Percentiles rank a stretch among this genome's conserved stretches.
These are phyloP conservation scores for Euphorbia lathyris DNA, from an alignment of 345 rosid genomes.

Conservation along the genomic window DNA sequence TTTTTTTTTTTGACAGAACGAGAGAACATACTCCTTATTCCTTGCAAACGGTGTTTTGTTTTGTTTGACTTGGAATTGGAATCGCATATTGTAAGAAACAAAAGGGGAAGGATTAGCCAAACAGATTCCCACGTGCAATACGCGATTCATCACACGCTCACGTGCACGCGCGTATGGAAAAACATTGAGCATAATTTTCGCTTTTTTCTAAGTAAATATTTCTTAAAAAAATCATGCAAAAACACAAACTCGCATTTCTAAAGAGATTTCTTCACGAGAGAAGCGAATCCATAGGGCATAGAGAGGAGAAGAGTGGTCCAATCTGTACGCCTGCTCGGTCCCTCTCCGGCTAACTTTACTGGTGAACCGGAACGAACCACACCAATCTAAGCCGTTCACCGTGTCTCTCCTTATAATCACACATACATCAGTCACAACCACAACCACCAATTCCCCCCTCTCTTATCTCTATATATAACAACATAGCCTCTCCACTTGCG, in stretches of 20 bases:
- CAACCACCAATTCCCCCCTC: background rate
- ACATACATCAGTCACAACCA: background rate
- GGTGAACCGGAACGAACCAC: background rate
- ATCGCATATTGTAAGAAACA: background rate
- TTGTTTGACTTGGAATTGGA: background rate
- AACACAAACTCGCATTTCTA: no score
- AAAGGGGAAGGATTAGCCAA: background rate
- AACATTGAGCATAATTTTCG: background rate
- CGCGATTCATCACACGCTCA: background rate
- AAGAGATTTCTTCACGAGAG: background rate
- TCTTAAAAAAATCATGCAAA: background rate
- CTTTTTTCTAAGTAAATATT: background rate
- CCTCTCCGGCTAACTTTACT: background rate
- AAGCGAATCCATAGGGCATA: no score
- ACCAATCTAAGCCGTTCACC: background rate
- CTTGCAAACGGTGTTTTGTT: no score
- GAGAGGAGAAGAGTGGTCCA: background rate
- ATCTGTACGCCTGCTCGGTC: background rate
- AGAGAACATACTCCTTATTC: no score
- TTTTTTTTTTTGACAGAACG: no score
- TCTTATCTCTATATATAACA: constrained; percentile 6
- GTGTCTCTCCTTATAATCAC: background rate
- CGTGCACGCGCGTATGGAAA: background rate
- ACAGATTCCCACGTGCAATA: background rate
- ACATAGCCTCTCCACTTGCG: background rate